Evolutionary conservation across 2,329 filamentous ascomycete genomes (phyloP).

Genomic region (Bertia moriformis): DNA sequence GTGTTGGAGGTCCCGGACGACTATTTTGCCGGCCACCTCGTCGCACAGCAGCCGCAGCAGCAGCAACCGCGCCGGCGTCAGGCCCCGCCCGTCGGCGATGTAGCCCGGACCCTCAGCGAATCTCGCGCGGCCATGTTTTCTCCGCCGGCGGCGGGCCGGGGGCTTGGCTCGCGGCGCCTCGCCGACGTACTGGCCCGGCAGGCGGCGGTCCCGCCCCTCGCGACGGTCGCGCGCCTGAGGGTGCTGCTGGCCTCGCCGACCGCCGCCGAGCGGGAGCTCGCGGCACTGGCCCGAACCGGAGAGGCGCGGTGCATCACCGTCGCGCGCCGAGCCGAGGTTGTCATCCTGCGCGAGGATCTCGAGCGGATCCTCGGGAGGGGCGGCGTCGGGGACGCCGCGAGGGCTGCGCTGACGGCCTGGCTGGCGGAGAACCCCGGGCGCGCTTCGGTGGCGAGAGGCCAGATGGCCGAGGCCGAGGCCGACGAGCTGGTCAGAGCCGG

Average conservation of each 20-base stretch:
- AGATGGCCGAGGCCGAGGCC: constrained; percentile 28
- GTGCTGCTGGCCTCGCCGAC: constrained; percentile 49
- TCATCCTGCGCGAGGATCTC: constrained; percentile 44
- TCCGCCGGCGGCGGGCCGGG: constrained; percentile 41
- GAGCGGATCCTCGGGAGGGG: constrained; percentile 26
- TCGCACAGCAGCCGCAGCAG: no score
- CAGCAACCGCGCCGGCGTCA: no score
- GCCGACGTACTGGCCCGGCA: constrained; percentile 50
- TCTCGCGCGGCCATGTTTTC: constrained; percentile 52
- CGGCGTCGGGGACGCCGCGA: constrained; percentile 23
- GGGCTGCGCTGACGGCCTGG: constrained; percentile 32
- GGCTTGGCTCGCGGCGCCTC: constrained; percentile 49
- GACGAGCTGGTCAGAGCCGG: constrained; percentile 49
- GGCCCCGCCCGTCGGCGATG: no score
- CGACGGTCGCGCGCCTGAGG: constrained; percentile 52
- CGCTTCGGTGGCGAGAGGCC: constrained; percentile 19
- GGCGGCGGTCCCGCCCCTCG: constrained; percentile 41
- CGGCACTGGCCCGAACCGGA: constrained; percentile 40
- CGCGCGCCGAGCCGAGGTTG: constrained; percentile 45
- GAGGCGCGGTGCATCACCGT: constrained; percentile 46
- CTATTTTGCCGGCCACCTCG: no score
- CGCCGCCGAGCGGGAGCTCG: constrained; percentile 51
- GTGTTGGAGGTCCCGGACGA: no score
- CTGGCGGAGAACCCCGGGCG: constrained; percentile 34
- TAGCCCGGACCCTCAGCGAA: no score